Evolutionary conservation across 345 rosid genomes (phyloP).

Genomic region (Pelargonium nanum): DNA sequence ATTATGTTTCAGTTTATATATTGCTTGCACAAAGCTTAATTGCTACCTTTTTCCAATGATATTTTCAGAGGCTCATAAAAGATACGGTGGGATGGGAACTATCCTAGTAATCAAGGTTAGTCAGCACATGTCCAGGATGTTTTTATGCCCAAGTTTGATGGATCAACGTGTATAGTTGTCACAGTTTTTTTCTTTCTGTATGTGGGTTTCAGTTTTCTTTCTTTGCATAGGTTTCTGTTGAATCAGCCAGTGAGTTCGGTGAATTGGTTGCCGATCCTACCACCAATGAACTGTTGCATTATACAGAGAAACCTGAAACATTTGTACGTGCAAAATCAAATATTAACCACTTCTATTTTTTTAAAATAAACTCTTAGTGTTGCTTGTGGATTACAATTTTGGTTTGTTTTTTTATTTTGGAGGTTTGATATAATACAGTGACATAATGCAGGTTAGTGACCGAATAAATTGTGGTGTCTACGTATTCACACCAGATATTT

Average conservation of each 20-base stretch:
- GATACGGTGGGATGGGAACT: constrained; percentile 79
- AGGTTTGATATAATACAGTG: constrained; percentile 3
- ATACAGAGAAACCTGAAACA: constrained; percentile 93
- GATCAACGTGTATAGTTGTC: neutral
- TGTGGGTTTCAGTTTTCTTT: neutral
- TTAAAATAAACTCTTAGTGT: neutral
- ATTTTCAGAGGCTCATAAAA: constrained; percentile 64
- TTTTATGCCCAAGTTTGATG: neutral
- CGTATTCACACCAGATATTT: constrained; percentile 71
- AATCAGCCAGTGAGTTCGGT: constrained; percentile 85
- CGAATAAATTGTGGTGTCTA: constrained; percentile 82
- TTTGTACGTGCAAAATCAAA: constrained; percentile 48
- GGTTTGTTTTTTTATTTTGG: no score
- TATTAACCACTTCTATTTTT: constrained; percentile 1
- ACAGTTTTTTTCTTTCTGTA: neutral
- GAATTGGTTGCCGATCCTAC: constrained; percentile 85
- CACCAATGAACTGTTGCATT: constrained; percentile 86
- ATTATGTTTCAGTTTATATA: constrained; percentile 2
- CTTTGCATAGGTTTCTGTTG: constrained; percentile 63
- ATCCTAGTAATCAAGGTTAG: constrained; percentile 78
- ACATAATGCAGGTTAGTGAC: constrained; percentile 63
- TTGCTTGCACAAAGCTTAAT: constrained; percentile 9
- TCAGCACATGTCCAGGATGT: constrained; percentile 9
- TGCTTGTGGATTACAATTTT: neutral
- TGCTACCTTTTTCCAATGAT: constrained; percentile 7